A percentile compares a stretch with the other conserved stretches of the same genome.
phyloP scores from a whole-genome alignment of 2,329 filamentous ascomycete genomes.

The Xylariaceae sp. region DNA sequence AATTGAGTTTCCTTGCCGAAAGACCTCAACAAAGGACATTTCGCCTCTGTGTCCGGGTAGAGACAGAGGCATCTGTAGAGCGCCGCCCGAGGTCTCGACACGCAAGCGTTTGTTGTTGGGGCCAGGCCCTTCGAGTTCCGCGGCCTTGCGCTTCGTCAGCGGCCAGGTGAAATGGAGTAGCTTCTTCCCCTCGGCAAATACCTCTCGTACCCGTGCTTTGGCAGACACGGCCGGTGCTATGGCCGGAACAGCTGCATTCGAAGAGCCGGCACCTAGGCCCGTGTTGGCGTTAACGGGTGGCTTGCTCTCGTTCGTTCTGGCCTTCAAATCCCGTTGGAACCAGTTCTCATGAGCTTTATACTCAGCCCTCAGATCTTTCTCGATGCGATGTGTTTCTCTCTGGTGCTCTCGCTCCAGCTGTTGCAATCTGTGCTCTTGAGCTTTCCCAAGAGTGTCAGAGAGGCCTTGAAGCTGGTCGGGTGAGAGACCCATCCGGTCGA shows the following conservation, averaged over 20 bases:
- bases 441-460: too few relatives aligned
- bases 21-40: conserved; percentile 29
- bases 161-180: neutral
- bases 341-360: too few relatives aligned
- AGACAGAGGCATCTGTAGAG: conserved; percentile 7
- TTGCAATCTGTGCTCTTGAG: too few relatives aligned
- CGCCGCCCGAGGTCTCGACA: conserved; percentile 5
- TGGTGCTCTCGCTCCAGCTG: too few relatives aligned
- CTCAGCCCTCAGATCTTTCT: too few relatives aligned
- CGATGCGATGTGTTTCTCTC: too few relatives aligned
- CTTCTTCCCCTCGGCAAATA: neutral
- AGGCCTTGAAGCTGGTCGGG: too few relatives aligned
- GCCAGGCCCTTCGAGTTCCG: too few relatives aligned
- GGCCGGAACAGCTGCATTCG: neutral
- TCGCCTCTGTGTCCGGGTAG: conserved; percentile 11
- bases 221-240: neutral
- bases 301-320: too few relatives aligned
- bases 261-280: neutral
- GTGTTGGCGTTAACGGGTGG: neutral
- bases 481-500: too few relatives aligned
- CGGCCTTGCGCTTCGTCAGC: neutral
- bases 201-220: neutral
- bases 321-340: too few relatives aligned
- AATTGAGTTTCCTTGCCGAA: conserved; percentile 23
- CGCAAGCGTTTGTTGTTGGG: conserved; percentile 4